phyloP scores from a whole-genome alignment of 345 rosid species.

The Boechera divaricarpa region DNA sequence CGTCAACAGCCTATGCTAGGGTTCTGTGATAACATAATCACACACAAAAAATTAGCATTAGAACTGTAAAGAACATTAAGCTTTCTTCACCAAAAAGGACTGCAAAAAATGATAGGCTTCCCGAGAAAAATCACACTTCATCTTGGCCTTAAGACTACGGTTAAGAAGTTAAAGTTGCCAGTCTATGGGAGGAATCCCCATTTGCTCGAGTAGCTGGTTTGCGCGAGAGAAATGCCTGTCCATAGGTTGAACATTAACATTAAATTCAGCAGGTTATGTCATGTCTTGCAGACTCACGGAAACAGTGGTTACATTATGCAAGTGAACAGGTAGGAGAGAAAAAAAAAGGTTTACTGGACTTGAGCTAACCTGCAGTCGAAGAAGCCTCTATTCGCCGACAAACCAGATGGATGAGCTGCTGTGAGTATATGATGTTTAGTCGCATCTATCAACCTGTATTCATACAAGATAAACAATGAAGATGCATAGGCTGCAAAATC shows the following conservation, averaged over 20 bases:
- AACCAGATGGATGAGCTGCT: slow-evolving; percentile 99
- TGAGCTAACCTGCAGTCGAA: slow-evolving; percentile 89
- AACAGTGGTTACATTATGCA: slow-evolving; percentile 21
- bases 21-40: slow-evolving; percentile 16
- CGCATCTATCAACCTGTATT: slow-evolving; percentile 80
- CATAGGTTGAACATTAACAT: slow-evolving; percentile 18
- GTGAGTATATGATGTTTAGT: slow-evolving; percentile 87
- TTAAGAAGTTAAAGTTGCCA: slow-evolving; percentile 73
- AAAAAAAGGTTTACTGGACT: neutral
- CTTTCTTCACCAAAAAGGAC: slow-evolving; percentile 14
- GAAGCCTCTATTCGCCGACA: slow-evolving; percentile 95
- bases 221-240: slow-evolving; percentile 90
- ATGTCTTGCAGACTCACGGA: slow-evolving; percentile 23
- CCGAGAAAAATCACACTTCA: neutral
- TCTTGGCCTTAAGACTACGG: slow-evolving; percentile 9
- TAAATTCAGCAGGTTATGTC: slow-evolving; percentile 7
- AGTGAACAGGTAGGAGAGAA: neutral
- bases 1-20: slow-evolving; percentile 22
- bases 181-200: slow-evolving; percentile 68
- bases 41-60: slow-evolving; percentile 16
- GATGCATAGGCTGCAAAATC: slow-evolving; percentile 13
- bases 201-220: slow-evolving; percentile 75
- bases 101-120: slow-evolving; percentile 30
- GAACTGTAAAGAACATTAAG: slow-evolving; percentile 26
- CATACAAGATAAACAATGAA: slow-evolving; percentile 17